Base-by-base conservation (phyloP, 371 early-diverging fungal genomes). In the Rhizopus sp. region DNA sequence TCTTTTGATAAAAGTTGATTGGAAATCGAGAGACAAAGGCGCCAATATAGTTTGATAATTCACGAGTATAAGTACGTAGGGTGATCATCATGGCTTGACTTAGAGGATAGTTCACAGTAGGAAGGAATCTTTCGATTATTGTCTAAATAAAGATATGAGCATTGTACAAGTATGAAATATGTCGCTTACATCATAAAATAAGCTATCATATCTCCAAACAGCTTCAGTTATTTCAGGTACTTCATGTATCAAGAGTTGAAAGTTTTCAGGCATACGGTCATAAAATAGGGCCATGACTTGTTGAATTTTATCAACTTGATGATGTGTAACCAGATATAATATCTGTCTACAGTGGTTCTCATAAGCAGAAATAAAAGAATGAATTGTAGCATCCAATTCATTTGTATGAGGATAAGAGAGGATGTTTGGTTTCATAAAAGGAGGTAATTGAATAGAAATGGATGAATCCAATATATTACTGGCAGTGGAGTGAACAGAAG, bases 161-260 rank as follows among this genome's bases (percentile, higher is more conserved):
- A 32, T 61, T 29, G 46, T 29, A 49, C 30, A 39, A 0, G 29
- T 7, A 41, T 29, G 33, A 6, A n/a, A 35, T 15, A 15, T 37
- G n/a, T 44, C n/a, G 53, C 63, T 61, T 67, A 70, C 74, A 59
- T 85, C 84, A 53, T 80, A 85, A 12, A 85, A 61, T 1, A 69
- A 44, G 31, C 82, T 70, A 60, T 85, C 84, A 72, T 77, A 81
- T 50, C 77, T 66, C 80, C 81, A 85, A 9, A 84, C 63, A 15
- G 68, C 55, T 5, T 81, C 84, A 6, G 61, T 57, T 0, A 77
- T 35, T 32, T 81, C 75, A 30, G 72, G 70, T 1, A 64, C 29
- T 1, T 34, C 59, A 7, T 60, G 53, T 29, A 77, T 53, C 15
- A 74, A 7, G 1, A 17, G 44, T 3, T 46, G 61, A 17, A 59